A percentile compares a stretch with the other conserved stretches of the same genome.
Evolutionary conservation across 306 rosid species (phyloP).

Genomic region (Inga leiocalycina): DNA sequence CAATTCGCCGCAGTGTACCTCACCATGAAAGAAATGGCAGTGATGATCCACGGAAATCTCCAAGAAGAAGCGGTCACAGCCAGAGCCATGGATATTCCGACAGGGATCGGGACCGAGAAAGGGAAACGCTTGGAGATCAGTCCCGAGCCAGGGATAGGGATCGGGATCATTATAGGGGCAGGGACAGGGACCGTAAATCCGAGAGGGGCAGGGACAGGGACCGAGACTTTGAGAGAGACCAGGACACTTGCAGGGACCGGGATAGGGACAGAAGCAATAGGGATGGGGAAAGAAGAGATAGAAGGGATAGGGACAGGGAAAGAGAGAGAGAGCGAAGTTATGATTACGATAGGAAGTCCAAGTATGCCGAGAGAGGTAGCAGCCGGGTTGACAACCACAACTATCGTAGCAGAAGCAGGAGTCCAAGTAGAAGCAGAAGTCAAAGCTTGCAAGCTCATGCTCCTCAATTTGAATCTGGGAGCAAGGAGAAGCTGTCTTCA

Average conservation of each 20-base stretch:
- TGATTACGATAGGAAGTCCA: conserved; percentile 66
- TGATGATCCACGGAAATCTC: conserved; percentile 62
- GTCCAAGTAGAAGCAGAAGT: conserved; percentile 79
- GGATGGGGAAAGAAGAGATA: conserved; percentile 44
- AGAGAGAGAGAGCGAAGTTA: conserved; percentile 53
- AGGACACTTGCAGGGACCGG: conserved; percentile 37
- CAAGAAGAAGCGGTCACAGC: conserved; percentile 54
- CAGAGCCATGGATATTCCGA: conserved; percentile 85
- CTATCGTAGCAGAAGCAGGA: conserved; percentile 58
- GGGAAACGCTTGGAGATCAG: conserved; percentile 32
- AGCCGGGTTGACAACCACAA: conserved; percentile 37
- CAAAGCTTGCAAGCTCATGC: conserved; percentile 66
- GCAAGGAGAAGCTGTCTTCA: conserved; percentile 54
- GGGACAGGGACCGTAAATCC: conserved; percentile 43
- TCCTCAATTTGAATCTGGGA: conserved; percentile 39
- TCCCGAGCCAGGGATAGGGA: conserved; percentile 45
- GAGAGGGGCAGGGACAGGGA: conserved; percentile 47
- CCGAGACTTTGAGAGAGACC: conserved; percentile 47
- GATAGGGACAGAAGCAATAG: conserved; percentile 30
- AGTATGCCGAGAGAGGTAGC: conserved; percentile 58
- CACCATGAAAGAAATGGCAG: conserved; percentile 60
- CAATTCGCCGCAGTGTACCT: conserved; percentile 79
- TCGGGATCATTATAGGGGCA: conserved; percentile 35
- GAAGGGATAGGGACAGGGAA: conserved; percentile 47
- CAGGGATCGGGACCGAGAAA: conserved; percentile 42